These are phyloP conservation scores for Beauveria caledonica DNA, from an alignment of 2,329 filamentous ascomycete species.

Conservation along the genomic window DNA sequence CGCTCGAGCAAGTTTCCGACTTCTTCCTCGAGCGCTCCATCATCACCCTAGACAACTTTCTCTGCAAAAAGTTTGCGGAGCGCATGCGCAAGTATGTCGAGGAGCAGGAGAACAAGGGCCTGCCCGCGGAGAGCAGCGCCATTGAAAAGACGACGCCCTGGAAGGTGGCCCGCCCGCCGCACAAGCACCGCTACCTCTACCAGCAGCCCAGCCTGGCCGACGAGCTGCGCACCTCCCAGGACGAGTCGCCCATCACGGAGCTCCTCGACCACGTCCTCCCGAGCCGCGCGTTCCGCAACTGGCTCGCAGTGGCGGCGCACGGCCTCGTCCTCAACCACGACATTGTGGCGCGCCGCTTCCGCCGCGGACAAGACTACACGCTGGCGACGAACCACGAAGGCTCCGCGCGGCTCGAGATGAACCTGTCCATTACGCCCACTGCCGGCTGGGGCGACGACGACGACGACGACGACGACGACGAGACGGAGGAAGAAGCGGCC, in stretches of 20 bases:
- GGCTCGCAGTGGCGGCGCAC: constrained; percentile 77
- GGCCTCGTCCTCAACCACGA: constrained; percentile 66
- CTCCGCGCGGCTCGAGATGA: constrained; percentile 75
- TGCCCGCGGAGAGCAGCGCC: constrained; percentile 40
- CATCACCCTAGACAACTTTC: constrained; percentile 70
- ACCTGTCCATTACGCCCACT: constrained; percentile 77
- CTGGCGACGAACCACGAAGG: constrained; percentile 78
- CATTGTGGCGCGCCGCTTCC: constrained; percentile 77
- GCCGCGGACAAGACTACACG: constrained; percentile 82
- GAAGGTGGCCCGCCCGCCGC: constrained; percentile 77
- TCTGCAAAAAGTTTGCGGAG: constrained; percentile 68
- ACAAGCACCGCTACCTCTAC: constrained; percentile 92
- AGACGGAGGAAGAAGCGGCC: constrained; percentile 31
- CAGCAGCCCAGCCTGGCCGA: constrained; percentile 46
- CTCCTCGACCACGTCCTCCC: constrained; percentile 77
- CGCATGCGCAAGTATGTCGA: constrained; percentile 65
- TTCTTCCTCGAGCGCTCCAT: constrained; percentile 78
- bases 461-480: constrained; percentile 38
- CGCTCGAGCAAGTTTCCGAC: constrained; percentile 70
- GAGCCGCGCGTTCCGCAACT: constrained; percentile 78
- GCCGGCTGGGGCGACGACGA: constrained; percentile 73
- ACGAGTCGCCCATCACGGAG: constrained; percentile 59
- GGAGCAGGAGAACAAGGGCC: constrained; percentile 45
- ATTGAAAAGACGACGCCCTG: constrained; percentile 55
- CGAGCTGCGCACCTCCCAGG: constrained; percentile 27